Evolutionary conservation across 1,139 yeast species (phyloP), one percentile per base, ranked within the genome.

Genomic region (Yamadazyma buinensis): DNA sequence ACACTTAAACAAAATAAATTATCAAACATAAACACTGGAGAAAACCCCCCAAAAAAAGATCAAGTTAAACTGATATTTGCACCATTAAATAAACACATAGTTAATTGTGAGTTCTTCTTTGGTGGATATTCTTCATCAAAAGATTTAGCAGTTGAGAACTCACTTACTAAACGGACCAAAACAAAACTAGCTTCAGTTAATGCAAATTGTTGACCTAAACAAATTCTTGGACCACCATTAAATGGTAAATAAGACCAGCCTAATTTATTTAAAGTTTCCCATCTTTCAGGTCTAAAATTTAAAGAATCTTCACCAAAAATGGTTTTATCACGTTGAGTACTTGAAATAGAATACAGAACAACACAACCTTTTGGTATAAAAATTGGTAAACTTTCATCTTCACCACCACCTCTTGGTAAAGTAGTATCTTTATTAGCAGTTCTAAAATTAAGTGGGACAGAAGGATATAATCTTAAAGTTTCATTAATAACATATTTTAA

Each of bases 221-320:
- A 76, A 37, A 75, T 75, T 38, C 82, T 59, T 21, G 82, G 81
- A 5, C 82, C 82, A 32, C 80, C 81, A 44, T 75, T 75, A 57
- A 74, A 75, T 5, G 80, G 80, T 19, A 75, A 50, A 49, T 57
- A 75, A 11, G 70, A 72, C 79, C 80, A 75, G 15, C 72, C 72
- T 38, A 60, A 49, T 42, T 60, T 64, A 36, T 51, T 55, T 22
- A 57, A 52, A 23, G 46, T 43, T 28, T 61, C 60, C 79, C 79
- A 74, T 42, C 79, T 61, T 41, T 68, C 76, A 5, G 80, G 79
- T 30, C 67, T 58, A 52, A 65, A 74, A 17, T 40, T 61, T 4
- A 48, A 44, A 8, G 71, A 64, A 40, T 72, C 77, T 28, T 63
- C 54, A 23, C 80, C 80, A 57, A 73, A 75, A 43, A 52, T 46